These are phyloP conservation scores for Globisporangium splendens DNA, from an alignment of 352 stramenopile species.

Conservation along the genomic window DNA sequence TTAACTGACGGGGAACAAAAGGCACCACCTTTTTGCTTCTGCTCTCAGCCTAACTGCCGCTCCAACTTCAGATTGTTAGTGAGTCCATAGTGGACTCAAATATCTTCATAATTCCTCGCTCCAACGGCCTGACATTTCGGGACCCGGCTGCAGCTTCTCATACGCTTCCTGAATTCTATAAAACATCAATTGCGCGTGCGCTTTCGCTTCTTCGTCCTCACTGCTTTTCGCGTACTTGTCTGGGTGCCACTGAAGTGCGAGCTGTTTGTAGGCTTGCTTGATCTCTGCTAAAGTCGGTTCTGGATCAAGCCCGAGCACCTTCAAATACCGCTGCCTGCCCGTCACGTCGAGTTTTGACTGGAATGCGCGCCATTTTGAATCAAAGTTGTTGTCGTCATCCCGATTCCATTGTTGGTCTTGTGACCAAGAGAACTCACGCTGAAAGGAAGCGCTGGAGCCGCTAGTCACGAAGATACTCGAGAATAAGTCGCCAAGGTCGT, in stretches of 20 bases:
- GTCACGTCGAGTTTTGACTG: slow-evolving; percentile 18
- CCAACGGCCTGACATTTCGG: background rate
- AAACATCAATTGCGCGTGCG: slow-evolving; percentile 16
- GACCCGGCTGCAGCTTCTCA: slow-evolving; percentile 10
- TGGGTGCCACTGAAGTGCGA: slow-evolving; percentile 24
- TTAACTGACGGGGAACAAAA: no score
- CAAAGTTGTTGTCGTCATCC: slow-evolving; percentile 10
- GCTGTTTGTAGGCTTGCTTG: slow-evolving; percentile 17
- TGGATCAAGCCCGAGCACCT: slow-evolving; percentile 11
- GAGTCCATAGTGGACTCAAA: no score
- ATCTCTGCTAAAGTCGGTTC: slow-evolving; percentile 11
- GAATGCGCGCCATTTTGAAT: slow-evolving; percentile 14
- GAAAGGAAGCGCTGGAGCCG: no score
- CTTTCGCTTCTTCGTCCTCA: slow-evolving; percentile 6
- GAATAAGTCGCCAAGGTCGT: slow-evolving; percentile 4
- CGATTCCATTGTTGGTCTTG: background rate
- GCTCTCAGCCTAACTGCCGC: no score
- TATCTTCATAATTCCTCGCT: slow-evolving; percentile 2
- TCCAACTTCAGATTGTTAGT: no score
- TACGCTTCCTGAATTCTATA: slow-evolving; percentile 24
- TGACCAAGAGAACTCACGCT: background rate
- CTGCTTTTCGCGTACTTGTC: slow-evolving; percentile 16
- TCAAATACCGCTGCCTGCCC: slow-evolving; percentile 13
- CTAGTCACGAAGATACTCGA: background rate
- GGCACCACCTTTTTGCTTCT: no score